Conservation (phyloP, 2,329 filamentous ascomycete genomes). For the Shiraia bambusicola region DNA sequence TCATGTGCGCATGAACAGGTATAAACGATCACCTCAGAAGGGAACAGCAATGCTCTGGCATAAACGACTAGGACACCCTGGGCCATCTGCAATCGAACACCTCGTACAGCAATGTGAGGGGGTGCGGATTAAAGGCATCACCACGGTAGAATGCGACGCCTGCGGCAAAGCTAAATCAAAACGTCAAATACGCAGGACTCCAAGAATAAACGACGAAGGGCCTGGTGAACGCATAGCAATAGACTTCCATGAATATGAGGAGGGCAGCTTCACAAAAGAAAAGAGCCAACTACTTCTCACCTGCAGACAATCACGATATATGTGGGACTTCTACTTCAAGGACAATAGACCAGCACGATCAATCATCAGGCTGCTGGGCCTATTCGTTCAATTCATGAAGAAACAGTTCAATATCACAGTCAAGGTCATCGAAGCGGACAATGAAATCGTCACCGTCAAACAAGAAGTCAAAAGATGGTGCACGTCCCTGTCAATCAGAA, state of each 20-base stretch:
- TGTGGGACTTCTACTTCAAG: background rate
- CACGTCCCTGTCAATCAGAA: too few species aligned
- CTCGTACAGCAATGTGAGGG: background rate
- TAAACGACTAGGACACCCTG: slow-evolving; percentile 1
- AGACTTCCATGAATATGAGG: background rate
- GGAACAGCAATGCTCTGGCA: background rate
- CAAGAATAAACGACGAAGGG: background rate
- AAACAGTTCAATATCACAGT: background rate
- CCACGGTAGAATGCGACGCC: background rate
- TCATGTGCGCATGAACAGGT: too few species aligned
- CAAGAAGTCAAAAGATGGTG: too few species aligned
- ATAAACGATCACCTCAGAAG: background rate
- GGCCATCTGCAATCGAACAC: background rate
- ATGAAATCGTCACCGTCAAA: too few species aligned
- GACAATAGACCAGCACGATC: too few species aligned
- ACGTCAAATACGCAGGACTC: too few species aligned
- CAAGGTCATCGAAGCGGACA: too few species aligned
- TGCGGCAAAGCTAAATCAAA: background rate
- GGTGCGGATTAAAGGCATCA: slow-evolving; percentile 1
- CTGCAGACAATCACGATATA: background rate
- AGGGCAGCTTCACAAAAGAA: background rate
- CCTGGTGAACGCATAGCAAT: background rate
- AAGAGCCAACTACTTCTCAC: background rate
- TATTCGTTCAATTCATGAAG: background rate
- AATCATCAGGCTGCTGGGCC: background rate